Evolutionary conservation across 2,329 filamentous ascomycete species (phyloP).

Genomic region (Aureobasidium sp.): DNA sequence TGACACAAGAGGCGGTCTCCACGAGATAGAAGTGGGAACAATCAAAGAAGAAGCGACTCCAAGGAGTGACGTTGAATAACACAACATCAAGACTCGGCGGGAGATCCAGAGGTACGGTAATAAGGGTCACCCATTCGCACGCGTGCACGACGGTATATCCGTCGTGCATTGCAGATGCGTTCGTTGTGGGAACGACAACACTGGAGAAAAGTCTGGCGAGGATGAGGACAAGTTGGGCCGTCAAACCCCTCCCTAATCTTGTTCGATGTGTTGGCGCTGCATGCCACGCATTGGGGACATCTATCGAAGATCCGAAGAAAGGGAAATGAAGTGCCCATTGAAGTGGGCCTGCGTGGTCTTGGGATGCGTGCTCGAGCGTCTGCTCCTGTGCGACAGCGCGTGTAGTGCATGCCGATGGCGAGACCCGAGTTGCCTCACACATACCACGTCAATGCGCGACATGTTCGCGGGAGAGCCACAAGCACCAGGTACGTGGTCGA

Average conservation of each 20-base stretch:
- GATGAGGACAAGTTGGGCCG: not conserved
- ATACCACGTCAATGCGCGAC: conserved; percentile 9
- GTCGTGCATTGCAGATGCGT: conserved; percentile 15
- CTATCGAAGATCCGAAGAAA: conserved; percentile 4
- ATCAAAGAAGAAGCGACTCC: not conserved
- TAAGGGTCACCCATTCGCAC: conserved; percentile 1
- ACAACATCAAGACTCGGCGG: conserved; percentile 12
- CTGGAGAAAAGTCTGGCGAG: conserved; percentile 1
- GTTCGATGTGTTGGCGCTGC: conserved; percentile 13
- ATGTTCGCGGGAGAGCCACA: conserved; percentile 3
- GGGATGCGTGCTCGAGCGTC: conserved; percentile 11
- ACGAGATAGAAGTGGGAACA: not conserved
- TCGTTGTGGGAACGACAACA: conserved; percentile 5
- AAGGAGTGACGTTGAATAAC: conserved; percentile 11
- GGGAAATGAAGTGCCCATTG: conserved; percentile 8
- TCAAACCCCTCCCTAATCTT: conserved; percentile 11
- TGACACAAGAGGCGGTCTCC: not conserved
- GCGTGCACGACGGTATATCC: conserved; percentile 13
- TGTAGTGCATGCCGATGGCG: conserved; percentile 13
- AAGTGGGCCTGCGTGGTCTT: not conserved
- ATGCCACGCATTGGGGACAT: conserved; percentile 9
- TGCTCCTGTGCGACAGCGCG: conserved; percentile 10
- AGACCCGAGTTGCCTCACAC: conserved; percentile 3
- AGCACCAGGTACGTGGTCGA: conserved; percentile 14
- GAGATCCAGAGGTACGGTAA: conserved; percentile 11